Conservation (phyloP, 2,329 filamentous ascomycete genomes). For the Anisogramma anomala region DNA sequence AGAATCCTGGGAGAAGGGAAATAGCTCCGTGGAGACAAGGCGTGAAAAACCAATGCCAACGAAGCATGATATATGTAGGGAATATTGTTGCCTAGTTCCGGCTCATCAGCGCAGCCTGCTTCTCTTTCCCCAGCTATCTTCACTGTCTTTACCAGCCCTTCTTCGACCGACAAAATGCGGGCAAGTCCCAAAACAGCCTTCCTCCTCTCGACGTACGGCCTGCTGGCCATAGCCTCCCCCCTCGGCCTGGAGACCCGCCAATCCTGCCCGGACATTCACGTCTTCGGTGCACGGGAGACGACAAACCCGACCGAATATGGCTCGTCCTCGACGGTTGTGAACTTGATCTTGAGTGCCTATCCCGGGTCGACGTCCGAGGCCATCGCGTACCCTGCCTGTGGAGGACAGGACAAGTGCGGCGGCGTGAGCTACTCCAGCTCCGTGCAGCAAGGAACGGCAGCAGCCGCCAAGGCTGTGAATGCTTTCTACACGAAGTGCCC, state of each 20-base stretch:
- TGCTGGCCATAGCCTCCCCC: slow-evolving; percentile 37
- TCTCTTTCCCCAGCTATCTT: too few species aligned
- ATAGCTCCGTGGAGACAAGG: too few species aligned
- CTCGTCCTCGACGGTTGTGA: slow-evolving; percentile 36
- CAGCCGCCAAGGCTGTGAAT: slow-evolving; percentile 49
- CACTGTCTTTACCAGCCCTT: not conserved
- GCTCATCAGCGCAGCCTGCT: too few species aligned
- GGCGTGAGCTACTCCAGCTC: slow-evolving; percentile 49
- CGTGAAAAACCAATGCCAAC: too few species aligned
- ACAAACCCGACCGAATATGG: slow-evolving; percentile 40
- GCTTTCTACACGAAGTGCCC: slow-evolving; percentile 45
- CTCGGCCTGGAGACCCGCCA: slow-evolving; percentile 43
- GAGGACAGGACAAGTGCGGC: slow-evolving; percentile 47
- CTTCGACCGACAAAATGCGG: slow-evolving; percentile 12
- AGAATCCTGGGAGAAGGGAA: too few species aligned
- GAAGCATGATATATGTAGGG: too few species aligned
- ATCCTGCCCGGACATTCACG: slow-evolving; percentile 32
- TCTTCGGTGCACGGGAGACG: slow-evolving; percentile 37
- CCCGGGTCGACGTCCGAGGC: slow-evolving; percentile 42
- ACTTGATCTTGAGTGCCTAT: slow-evolving; percentile 35
- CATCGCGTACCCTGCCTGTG: slow-evolving; percentile 50
- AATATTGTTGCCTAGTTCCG: too few species aligned
- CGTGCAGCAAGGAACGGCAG: slow-evolving; percentile 43
- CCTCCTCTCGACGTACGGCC: slow-evolving; percentile 21
- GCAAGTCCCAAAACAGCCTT: slow-evolving; percentile 8